Evolutionary conservation across 108 stramenopile species (phyloP), one percentile per base, ranked within the genome.

Genomic region (Nannochloropsis gaditana): DNA sequence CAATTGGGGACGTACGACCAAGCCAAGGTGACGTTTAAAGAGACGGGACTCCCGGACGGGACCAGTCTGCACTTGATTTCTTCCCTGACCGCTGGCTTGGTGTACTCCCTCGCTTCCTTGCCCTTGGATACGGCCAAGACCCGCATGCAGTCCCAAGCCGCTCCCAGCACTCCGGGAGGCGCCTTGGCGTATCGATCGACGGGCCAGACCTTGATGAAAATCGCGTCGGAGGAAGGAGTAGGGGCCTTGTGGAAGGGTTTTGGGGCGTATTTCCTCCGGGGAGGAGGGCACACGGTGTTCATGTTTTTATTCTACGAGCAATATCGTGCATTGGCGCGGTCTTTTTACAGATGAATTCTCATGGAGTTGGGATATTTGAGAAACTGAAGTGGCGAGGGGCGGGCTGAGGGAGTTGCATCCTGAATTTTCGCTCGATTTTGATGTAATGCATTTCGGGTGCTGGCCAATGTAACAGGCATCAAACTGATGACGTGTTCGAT

Each of bases 1-100:
- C 89, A 90, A 88, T 88, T 90, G 43, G 88, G 86, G 82, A 89
- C 89, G 45, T 90, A 90, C 45, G 88, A 89, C 85, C 88, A 90
- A 86, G 86, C 88, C 47, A 90, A 90, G 89, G 87, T 83, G 43
- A 82, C 43, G 82, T 59, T 89, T 43, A 15, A 73, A 73, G 59
- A 73, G 59, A n/a, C 3, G n/a, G 59, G 59, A 15, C 43, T 45
- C 42, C 88, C 88, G 43, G 88, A 89, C 79, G 83, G 83, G 83
- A 85, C 86, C 43, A 42, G 43, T 44, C 86, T 86, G 9, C 89
- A 90, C 42, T 42, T 88, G 21, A 84, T 83, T 43, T 87, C 88
- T 44, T 87, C 89, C 19, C 85, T 90, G 15, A 89, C 86, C 19
- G 89, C 88, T 11, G 89, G 87, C 41, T 87, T 90, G 1, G 88